Conservation (phyloP, 1,284 basidiomycete species). For the Pseudozyma pruni region DNA sequence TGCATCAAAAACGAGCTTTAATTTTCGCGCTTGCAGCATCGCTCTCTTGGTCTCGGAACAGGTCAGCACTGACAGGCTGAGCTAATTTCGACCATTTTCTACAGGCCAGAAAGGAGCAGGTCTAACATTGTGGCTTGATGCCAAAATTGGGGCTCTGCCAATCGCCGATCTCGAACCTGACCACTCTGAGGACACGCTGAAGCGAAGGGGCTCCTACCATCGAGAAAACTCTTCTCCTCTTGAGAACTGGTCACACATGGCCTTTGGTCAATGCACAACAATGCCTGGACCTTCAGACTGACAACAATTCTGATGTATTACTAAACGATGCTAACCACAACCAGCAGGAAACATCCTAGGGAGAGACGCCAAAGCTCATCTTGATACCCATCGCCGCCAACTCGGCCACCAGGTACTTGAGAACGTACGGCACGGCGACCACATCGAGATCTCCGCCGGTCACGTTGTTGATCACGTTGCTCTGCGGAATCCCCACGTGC, state of each 20-base stretch:
- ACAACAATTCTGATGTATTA: no score
- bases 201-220: no score
- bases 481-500: constrained; percentile 41
- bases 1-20: constrained; percentile 15
- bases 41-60: neutral
- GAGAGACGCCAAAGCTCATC: constrained; percentile 65
- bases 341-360: constrained; percentile 3
- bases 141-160: no score
- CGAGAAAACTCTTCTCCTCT: no score
- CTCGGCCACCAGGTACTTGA: constrained; percentile 71
- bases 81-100: constrained; percentile 1
- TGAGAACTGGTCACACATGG: no score
- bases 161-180: no score
- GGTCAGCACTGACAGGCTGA: neutral
- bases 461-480: constrained; percentile 45
- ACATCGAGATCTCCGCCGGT: constrained; percentile 62
- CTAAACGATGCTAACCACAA: no score
- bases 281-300: no score
- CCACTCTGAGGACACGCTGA: no score
- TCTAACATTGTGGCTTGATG: no score
- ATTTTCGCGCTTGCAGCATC: neutral
- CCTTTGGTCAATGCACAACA: no score
- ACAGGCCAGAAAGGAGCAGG: no score
- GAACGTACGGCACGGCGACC: constrained; percentile 87
- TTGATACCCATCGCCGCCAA: constrained; percentile 74